Conservation (phyloP, 2,329 filamentous ascomycete genomes). For the Didymella segeticola region DNA sequence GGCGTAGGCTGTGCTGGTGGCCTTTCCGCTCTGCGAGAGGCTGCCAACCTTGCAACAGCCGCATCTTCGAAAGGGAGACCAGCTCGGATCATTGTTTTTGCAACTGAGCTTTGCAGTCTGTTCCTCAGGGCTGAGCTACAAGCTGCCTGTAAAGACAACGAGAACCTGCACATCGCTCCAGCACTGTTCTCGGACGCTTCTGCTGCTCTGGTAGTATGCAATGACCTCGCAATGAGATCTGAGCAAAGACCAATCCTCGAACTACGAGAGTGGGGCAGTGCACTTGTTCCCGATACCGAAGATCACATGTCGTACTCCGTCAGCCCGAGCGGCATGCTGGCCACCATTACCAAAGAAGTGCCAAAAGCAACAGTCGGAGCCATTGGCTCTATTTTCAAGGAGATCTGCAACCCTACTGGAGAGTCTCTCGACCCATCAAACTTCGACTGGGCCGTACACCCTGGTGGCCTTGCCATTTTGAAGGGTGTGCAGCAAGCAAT, state of each 20-base stretch:
- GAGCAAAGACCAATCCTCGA: constrained; percentile 58
- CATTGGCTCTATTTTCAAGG: constrained; percentile 43
- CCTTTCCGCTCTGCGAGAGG: constrained; percentile 48
- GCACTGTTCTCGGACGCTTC: constrained; percentile 74
- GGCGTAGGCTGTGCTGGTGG: constrained; percentile 52
- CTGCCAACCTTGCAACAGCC: constrained; percentile 70
- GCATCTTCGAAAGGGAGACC: constrained; percentile 64
- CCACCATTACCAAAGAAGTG: constrained; percentile 32
- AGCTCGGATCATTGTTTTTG: constrained; percentile 69
- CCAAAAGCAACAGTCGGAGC: constrained; percentile 23
- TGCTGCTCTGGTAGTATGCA: constrained; percentile 70
- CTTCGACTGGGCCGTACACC: constrained; percentile 78
- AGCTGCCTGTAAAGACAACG: constrained; percentile 55
- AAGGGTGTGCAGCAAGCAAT: constrained; percentile 67
- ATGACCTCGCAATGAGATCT: constrained; percentile 60
- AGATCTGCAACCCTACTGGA: constrained; percentile 19
- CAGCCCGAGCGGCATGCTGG: constrained; percentile 61
- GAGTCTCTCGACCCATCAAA: constrained; percentile 54
- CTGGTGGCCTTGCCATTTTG: constrained; percentile 71
- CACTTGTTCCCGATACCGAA: constrained; percentile 67
- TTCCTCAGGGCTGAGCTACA: constrained; percentile 71
- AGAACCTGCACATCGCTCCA: constrained; percentile 69
- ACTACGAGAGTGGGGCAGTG: constrained; percentile 70
- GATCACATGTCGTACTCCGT: constrained; percentile 70
- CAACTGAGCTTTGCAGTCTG: constrained; percentile 61